Base-by-base conservation (phyloP, 768 basidiomycete genomes). In the Mycena rosella region DNA sequence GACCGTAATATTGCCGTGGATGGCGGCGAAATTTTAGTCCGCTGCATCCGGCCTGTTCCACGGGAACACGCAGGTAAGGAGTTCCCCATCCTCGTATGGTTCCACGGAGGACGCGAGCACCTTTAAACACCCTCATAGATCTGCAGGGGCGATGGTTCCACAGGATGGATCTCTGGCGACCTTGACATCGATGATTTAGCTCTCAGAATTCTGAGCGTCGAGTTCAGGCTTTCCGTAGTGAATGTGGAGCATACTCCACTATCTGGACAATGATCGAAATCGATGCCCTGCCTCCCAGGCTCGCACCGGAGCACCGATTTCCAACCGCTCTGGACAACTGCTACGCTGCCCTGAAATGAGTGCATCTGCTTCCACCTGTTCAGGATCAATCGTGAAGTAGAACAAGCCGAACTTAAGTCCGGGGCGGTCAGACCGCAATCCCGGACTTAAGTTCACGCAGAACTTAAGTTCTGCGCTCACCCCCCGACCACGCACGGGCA, bases 331-430 rank as follows among this genome's bases (percentile, higher is more conserved):
- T 66, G 30, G 60, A 66, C 20, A 58, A 66, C 52, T 45, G 48
- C 44, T 66, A 53, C 29, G 29, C 65, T 1, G 65, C 58, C 20
- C 17, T 66, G 26, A 66, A 66, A 53, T 66, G 65, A 58, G 65
- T 56, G 9, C 9, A 44, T 30, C 38, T 38, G 9, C 38, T 14
- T 17, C 38, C n/a, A n/a, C n/a, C n/a, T n/a, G n/a, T n/a, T n/a
- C n/a, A n/a, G n/a, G n/a, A n/a, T 34, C 13, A 14, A 49, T n/a
- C 5, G 24, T n/a, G n/a, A n/a, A n/a, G n/a, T n/a, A n/a, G n/a
- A n/a, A n/a, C n/a, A n/a, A n/a, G n/a, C n/a, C n/a, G n/a, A n/a
- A n/a, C n/a, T n/a, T n/a, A n/a, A n/a, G n/a, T n/a, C n/a, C n/a
- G n/a, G n/a, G n/a, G n/a, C n/a, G n/a, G n/a, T n/a, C n/a, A n/a